phyloP scores from a whole-genome alignment of 495 filamentous ascomycete species.

The Penicillium atrosanguineum region DNA sequence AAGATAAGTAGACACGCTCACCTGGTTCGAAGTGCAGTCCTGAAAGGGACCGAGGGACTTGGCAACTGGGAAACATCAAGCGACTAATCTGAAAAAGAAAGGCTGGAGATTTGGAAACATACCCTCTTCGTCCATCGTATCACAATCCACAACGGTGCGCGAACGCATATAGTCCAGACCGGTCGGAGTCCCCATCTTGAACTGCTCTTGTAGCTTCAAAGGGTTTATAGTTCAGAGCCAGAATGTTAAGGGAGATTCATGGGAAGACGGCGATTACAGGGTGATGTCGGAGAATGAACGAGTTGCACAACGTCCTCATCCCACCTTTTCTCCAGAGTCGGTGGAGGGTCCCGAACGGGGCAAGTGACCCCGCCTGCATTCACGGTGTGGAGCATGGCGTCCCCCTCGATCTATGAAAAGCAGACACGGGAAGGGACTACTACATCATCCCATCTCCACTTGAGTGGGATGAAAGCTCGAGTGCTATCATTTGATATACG shows the following conservation, averaged over 20 bases:
- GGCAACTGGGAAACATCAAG: slow-evolving; percentile 38
- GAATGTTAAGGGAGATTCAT: neutral
- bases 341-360: slow-evolving; percentile 1
- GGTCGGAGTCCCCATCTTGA: slow-evolving; percentile 20
- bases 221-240: no score
- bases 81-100: no score
- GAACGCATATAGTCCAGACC: slow-evolving; percentile 43
- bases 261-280: neutral
- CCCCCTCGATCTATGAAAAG: neutral
- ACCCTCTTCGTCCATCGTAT: slow-evolving; percentile 59
- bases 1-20: slow-evolving; percentile 14
- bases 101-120: neutral
- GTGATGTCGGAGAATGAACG: neutral
- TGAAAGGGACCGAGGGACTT: slow-evolving; percentile 56
- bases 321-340: neutral
- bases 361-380: slow-evolving; percentile 2
- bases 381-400: neutral
- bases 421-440: no score
- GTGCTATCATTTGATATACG: no score
- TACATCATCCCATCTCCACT: no score
- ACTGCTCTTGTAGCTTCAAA: neutral
- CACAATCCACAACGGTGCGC: slow-evolving; percentile 55
- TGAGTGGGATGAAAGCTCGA: no score
- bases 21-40: slow-evolving; percentile 68
- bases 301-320: neutral